Conservation (phyloP, 352 stramenopile species). For the Pythium grandisporangium region DNA sequence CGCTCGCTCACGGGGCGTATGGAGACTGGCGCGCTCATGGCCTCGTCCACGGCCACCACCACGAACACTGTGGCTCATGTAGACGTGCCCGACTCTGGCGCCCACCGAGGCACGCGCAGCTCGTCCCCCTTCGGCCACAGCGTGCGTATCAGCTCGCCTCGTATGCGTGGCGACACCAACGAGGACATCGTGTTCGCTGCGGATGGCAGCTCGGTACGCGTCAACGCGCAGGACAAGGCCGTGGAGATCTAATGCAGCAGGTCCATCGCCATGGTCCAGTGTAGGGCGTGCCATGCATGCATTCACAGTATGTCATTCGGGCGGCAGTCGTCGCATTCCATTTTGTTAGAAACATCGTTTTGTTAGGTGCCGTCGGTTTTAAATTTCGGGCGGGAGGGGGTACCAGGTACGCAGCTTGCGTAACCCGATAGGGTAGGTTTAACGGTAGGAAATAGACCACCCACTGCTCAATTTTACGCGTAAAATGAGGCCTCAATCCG, state of each 20-base stretch:
- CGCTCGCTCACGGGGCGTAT: constrained; percentile 11
- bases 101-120: background rate
- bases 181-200: constrained; percentile 12
- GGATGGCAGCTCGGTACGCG: constrained; percentile 9
- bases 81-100: background rate
- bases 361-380: no score
- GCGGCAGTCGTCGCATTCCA: background rate
- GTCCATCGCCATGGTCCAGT: constrained; percentile 7
- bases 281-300: constrained; percentile 6
- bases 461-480: no score
- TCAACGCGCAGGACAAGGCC: constrained; percentile 4
- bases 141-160: constrained; percentile 10
- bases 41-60: constrained; percentile 8
- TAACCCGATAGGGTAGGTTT: no score
- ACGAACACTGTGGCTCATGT: constrained; percentile 7
- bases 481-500: no score
- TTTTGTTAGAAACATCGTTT: no score
- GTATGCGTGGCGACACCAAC: constrained; percentile 2
- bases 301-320: background rate
- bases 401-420: no score
- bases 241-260: background rate
- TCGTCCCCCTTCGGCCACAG: constrained; percentile 11
- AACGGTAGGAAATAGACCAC: no score
- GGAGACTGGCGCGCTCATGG: constrained; percentile 1
- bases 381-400: no score